Base-by-base conservation (phyloP, 371 early-diverging fungal genomes). In the Catenaria anguillulae region DNA sequence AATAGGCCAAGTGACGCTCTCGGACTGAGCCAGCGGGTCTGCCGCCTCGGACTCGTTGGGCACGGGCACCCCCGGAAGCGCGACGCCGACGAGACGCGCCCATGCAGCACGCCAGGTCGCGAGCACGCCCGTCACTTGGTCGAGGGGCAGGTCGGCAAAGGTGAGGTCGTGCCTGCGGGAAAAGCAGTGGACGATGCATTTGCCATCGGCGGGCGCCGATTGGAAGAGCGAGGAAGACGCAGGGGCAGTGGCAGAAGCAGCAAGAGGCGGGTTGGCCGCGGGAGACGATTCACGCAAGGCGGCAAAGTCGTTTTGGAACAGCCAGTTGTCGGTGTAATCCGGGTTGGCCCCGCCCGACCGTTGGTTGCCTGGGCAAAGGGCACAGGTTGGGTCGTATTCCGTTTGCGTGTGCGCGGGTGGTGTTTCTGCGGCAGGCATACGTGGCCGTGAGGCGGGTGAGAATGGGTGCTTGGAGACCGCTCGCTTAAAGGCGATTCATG, bases 221-320 rank as follows among this genome's bases (percentile, higher is more conserved):
- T 71, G 75, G 35, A 89, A 69, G 31, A 91, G 67, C 0, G 55
- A 69, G 60, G 24, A 54, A 54, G 29, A 54, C 29, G 36, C 55
- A 21, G 4, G 10, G 33, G 17, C 55, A 21, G 33, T 54, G 33
- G 4, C 54, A 15, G 54, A 5, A 5, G 54, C 5, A 15, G 31
- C 26, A 15, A 54, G 31, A 85, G 26, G 80, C 71, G 5, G 69
- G 60, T 79, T 78, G n/a, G n/a, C n/a, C n/a, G n/a, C n/a, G n/a
- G n/a, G n/a, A n/a, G n/a, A n/a, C n/a, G n/a, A n/a, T n/a, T n/a
- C n/a, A n/a, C n/a, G n/a, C n/a, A 93, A 84, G 23, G 95, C 92
- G 2, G 92, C 84, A 67, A 84, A 94, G 68, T 94, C 95, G 67
- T 94, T 94, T 37, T 79, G 70, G 71, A 96, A 96, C 35, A 86